Base-by-base conservation (phyloP, 106 monocot genomes). In the Posidonia australis region DNA sequence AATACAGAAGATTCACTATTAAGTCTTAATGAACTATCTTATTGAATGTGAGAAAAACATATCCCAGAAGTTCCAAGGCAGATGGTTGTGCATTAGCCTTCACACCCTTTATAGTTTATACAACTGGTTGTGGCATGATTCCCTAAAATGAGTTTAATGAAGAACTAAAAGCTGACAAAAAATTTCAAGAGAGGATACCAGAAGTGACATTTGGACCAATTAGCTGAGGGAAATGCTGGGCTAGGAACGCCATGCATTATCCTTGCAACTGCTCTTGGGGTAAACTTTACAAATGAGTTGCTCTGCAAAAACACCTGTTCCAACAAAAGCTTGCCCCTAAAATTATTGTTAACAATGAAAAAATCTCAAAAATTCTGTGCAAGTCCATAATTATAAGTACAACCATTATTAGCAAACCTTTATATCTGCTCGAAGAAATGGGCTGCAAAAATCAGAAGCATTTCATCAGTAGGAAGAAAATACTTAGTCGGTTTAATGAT, bases 161-260 rank as follows among this genome's bases (percentile, higher is more conserved):
- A 14, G n/a, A n/a, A n/a, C n/a, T n/a, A n/a, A n/a, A n/a, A n/a
- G n/a, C n/a, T n/a, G n/a, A n/a, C n/a, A n/a, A n/a, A 51, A 19
- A 44, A 12, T 52, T 5, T 5, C 5, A 16, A 51, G 22, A 5
- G 21, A 36, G 26, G 14, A 57, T 82, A 96, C 94, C 96, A 98
- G 71, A 98, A 90, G 74, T 98, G 90, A 41, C 81, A 68, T 47
- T 78, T 87, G 0, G 81, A 79, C 96, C 96, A 98, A 64, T 60
- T 86, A 67, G 82, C 62, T 49, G 82, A 77, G 53, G 96, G 84
- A 73, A 87, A 98, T 70, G 87, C 82, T 55, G 96, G 96, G 75
- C 96, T 98, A 31, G 96, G 60, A 46, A 98, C 87, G 73, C 96
- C 96, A 74, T 98, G 87, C 96, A 90, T 83, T 64, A 98, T 98